Percentiles rank a stretch among this genome's conserved stretches.
Evolutionary conservation across 345 rosid genomes (phyloP).

Genomic region (Viola odorata): DNA sequence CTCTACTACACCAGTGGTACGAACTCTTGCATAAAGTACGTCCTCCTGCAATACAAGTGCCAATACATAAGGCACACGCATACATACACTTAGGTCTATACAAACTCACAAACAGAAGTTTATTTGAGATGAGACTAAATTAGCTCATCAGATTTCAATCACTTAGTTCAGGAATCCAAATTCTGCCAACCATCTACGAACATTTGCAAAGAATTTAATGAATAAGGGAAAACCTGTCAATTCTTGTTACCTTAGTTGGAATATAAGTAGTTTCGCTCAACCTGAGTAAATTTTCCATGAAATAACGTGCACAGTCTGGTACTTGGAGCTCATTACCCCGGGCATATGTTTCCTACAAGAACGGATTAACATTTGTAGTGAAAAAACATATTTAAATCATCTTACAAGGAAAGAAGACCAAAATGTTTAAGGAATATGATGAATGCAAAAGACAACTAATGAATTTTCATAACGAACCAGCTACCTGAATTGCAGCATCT

Average conservation of each 20-base stretch:
- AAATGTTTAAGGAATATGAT: not conserved
- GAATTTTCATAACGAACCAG: conserved; percentile 11
- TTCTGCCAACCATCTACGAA: no score
- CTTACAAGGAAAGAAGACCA: not conserved
- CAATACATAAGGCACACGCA: no score
- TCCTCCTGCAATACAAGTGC: conserved; percentile 55
- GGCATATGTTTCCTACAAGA: conserved; percentile 70
- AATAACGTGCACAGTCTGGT: conserved; percentile 87
- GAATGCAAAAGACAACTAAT: not conserved
- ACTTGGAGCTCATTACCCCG: conserved; percentile 87
- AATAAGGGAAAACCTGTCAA: not conserved
- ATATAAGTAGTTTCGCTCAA: conserved; percentile 68
- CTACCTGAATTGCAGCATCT: conserved; percentile 91
- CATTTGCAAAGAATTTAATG: not conserved
- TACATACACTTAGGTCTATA: no score
- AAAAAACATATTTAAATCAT: conserved; percentile 2
- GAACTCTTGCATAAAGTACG: conserved; percentile 91
- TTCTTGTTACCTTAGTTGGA: conserved; percentile 76
- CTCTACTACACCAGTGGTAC: conserved; percentile 96
- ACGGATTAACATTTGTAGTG: conserved; percentile 6
- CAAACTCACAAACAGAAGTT: no score
- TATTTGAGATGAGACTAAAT: no score
- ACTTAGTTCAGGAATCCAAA: no score
- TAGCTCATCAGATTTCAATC: no score
- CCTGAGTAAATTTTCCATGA: conserved; percentile 89